phyloP scores from a whole-genome alignment of 768 basidiomycete genomes.

The Hydnum rufescens region DNA sequence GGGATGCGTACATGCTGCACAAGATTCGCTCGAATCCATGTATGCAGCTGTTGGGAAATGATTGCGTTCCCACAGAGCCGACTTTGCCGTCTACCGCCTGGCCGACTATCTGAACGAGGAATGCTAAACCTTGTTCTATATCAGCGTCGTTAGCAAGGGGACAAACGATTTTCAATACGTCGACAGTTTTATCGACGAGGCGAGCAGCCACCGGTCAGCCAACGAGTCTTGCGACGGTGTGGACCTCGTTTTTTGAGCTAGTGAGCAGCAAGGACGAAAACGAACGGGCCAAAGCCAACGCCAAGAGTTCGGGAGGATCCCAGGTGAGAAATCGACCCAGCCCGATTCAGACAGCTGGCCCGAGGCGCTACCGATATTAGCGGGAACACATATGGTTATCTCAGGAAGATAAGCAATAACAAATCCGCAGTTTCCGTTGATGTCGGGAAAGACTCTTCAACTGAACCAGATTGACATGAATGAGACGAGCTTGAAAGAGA shows the following conservation, averaged over 20 bases:
- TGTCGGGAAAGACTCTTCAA: constrained; percentile 35
- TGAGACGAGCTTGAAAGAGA: too few relatives aligned
- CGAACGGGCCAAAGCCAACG: constrained; percentile 38
- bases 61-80: too few relatives aligned
- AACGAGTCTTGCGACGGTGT: constrained; percentile 37
- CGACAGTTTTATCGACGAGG: constrained; percentile 34
- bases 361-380: constrained; percentile 37
- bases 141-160: constrained; percentile 33
- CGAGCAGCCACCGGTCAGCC: constrained; percentile 26
- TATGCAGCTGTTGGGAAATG: too few relatives aligned
- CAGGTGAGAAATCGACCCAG: constrained; percentile 45
- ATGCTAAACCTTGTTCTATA: too few relatives aligned
- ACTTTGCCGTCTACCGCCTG: too few relatives aligned
- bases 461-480: too few relatives aligned
- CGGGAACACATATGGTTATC: constrained; percentile 45
- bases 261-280: constrained; percentile 50
- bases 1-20: too few relatives aligned
- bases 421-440: constrained; percentile 43
- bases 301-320: constrained; percentile 37
- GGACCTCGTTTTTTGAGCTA: constrained; percentile 36
- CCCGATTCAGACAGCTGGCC: constrained; percentile 37
- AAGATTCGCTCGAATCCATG: too few relatives aligned
- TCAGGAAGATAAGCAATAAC: constrained; percentile 47
- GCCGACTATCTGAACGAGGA: too few relatives aligned
- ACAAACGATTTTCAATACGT: constrained; percentile 48